These are phyloP conservation scores for Cunninghamia lanceolata DNA, from an alignment of 75 land plant genomes.

Conservation along the genomic window DNA sequence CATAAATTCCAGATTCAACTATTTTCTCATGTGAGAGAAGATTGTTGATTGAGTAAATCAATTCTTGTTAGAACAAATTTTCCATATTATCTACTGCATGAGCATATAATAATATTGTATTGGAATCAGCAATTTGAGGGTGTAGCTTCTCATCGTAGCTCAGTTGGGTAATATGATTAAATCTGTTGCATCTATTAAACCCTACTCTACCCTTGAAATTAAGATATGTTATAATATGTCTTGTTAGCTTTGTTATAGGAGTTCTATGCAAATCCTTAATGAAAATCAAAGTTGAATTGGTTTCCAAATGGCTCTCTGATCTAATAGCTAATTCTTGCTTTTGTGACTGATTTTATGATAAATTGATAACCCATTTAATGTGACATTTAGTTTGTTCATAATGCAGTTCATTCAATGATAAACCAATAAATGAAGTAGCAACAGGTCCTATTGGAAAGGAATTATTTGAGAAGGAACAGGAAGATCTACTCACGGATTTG, in stretches of 20 bases:
- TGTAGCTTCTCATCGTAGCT: neutral
- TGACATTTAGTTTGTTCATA: constrained; percentile 7
- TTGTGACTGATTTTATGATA: neutral
- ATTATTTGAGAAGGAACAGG: constrained; percentile 90
- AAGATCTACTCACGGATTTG: constrained; percentile 83
- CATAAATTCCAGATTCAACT: neutral
- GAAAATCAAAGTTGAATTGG: neutral
- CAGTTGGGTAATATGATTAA: neutral
- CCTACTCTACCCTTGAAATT: neutral
- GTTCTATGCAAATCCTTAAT: neutral
- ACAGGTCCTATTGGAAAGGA: constrained; percentile 84
- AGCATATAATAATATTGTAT: neutral
- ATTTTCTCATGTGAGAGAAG: neutral
- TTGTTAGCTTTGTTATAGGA: neutral
- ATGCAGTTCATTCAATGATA: constrained; percentile 91
- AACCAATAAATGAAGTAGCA: constrained; percentile 71
- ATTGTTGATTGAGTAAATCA: neutral
- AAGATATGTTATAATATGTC: neutral
- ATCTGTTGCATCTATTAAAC: neutral
- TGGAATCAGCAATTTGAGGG: neutral
- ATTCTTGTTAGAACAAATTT: neutral
- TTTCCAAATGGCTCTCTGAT: neutral
- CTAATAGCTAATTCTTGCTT: neutral
- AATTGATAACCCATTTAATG: neutral
- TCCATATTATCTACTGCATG: neutral